These are phyloP conservation scores for Thalassiosira livingstoniorum DNA, from an alignment of 352 stramenopile genomes.

Conservation along the genomic window DNA sequence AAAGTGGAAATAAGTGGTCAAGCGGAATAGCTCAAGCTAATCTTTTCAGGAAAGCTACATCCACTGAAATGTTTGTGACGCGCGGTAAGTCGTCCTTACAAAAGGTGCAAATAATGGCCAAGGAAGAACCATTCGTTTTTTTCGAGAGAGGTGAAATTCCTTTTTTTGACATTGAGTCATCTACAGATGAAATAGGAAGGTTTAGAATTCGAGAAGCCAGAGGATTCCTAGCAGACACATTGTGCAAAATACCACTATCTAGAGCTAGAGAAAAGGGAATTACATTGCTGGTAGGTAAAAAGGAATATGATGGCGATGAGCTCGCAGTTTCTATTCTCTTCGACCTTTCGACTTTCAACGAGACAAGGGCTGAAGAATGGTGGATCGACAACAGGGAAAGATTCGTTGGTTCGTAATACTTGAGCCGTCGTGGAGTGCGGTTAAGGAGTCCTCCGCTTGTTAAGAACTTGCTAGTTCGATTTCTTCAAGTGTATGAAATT, in stretches of 20 bases:
- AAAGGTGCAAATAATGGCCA: not conserved
- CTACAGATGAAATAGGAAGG: not conserved
- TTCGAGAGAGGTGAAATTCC: not conserved
- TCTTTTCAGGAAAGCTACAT: no score
- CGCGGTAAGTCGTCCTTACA: no score
- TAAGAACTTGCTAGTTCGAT: no score
- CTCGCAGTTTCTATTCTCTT: not conserved
- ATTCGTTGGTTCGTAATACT: no score
- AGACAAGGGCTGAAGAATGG: not conserved
- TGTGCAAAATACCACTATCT: not conserved
- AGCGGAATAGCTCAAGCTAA: no score
- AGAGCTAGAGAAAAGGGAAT: conserved; percentile 1
- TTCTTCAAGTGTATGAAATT: no score
- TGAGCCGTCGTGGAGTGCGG: no score
- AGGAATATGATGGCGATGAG: not conserved
- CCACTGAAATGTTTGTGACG: no score
- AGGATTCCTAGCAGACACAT: not conserved
- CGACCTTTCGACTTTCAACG: not conserved
- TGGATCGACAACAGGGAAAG: not conserved
- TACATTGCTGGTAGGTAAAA: conserved; percentile 3
- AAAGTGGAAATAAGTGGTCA: no score
- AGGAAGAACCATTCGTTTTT: not conserved
- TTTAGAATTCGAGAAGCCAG: not conserved
- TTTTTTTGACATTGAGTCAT: not conserved
- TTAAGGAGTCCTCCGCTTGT: no score